Base-by-base conservation (phyloP, 306 rosid species). In the Cicer arietinum region DNA sequence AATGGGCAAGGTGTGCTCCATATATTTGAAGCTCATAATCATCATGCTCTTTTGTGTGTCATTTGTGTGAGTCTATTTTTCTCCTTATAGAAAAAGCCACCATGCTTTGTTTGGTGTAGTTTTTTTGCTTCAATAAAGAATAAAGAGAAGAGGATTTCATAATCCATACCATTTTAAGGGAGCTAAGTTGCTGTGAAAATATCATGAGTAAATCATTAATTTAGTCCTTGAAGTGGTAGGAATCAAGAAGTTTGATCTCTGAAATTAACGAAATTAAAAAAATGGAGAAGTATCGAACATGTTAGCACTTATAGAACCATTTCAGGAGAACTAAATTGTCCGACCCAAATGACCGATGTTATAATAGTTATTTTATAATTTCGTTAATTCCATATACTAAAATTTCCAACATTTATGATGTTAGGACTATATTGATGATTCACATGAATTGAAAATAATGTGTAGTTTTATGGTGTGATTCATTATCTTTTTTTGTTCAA, bases 1-100 rank as follows among this genome's bases (percentile, higher is more conserved):
- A 72, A 12, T 91, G 97, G 98, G 86, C 86, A 51, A 81, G 92
- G 84, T 79, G 84, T 48, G 74, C 90, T 43, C 86, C 91, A 17
- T 76, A 68, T 6, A 62, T 83, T 53, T 76, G 72, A 62, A 79
- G 85, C 42, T 48, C 65, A 57, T 79, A 72, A 67, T 65, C 71
- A 80, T 35, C 22, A 67, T 72, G 72, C 42, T 50, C 41, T 57
- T 57, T 39, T 5, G 63, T 44, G 9, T 60, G 39, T 64, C 54
- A 40, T 67, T 6, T 76, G 80, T 43, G 62, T 74, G 75, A 81
- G 6, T 73, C 63, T 17, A 7, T 45, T 75, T 45, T 75, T 56
- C 82, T 67, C 82, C 50, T 48, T 70, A 30, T 58, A 62, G 75
- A 40, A 64, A 52, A 71, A 57, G 18, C 39, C 62, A 16, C 41